Percentiles rank a stretch among this genome's conserved stretches.
Evolutionary conservation across 352 stramenopile species (phyloP).

Genomic region (Plasmopara halstedii): DNA sequence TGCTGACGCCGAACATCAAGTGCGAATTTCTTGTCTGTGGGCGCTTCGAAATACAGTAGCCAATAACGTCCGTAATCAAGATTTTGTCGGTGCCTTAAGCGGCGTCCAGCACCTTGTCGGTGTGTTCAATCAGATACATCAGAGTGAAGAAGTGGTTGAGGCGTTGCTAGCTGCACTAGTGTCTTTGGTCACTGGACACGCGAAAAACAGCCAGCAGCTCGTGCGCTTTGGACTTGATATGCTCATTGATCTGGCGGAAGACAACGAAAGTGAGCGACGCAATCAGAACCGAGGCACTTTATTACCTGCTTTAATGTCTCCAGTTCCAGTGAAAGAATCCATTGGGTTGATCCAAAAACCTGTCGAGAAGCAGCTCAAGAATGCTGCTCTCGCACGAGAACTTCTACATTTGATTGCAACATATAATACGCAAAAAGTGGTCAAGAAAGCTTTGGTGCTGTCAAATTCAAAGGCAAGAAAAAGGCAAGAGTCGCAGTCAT

Average conservation of each 20-base stretch:
- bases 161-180: constrained; percentile 45
- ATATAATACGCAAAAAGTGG: constrained; percentile 31
- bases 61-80: constrained; percentile 55
- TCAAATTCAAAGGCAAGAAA: constrained; percentile 13
- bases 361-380: constrained; percentile 24
- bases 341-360: neutral
- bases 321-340: neutral
- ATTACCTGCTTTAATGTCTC: constrained; percentile 5
- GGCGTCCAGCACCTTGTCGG: constrained; percentile 39
- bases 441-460: constrained; percentile 3
- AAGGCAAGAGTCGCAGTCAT: constrained; percentile 18
- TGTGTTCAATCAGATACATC: constrained; percentile 35
- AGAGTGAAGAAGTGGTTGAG: constrained; percentile 51
- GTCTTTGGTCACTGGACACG: constrained; percentile 44
- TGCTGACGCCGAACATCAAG: constrained; percentile 21
- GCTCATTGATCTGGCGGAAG: constrained; percentile 43
- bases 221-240: constrained; percentile 50
- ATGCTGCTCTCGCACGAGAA: constrained; percentile 40
- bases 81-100: constrained; percentile 44
- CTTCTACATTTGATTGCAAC: constrained; percentile 52
- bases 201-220: constrained; percentile 59
- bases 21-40: constrained; percentile 58
- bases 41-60: constrained; percentile 49
- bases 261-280: constrained; percentile 11
- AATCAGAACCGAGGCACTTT: constrained; percentile 18